Conservation (phyloP, 2,329 filamentous ascomycete species). For the Nemania sp. region DNA sequence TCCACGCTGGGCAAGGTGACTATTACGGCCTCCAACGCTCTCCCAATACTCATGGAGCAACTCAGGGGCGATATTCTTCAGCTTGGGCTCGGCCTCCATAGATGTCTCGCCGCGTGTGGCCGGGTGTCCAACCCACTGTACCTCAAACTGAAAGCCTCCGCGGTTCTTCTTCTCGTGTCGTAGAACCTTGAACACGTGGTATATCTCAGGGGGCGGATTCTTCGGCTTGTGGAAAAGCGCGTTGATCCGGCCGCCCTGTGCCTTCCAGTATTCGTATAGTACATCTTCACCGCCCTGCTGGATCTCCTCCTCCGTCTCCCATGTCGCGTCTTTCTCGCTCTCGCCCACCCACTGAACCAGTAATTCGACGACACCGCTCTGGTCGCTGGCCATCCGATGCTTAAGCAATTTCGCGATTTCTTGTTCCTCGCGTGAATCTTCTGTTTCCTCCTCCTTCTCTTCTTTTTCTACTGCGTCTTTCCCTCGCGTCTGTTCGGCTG, state of each 20-base stretch:
- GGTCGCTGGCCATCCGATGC: conserved; percentile 43
- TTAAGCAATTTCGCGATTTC: conserved; percentile 47
- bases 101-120: conserved; percentile 47
- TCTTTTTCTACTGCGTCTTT: conserved; percentile 27
- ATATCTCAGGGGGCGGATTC: conserved; percentile 44
- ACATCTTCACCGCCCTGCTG: conserved; percentile 51
- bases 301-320: conserved; percentile 53
- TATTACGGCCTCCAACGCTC: conserved; percentile 46
- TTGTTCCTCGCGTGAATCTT: conserved; percentile 44
- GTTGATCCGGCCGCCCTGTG: conserved; percentile 49
- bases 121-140: conserved; percentile 53
- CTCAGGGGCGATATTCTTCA: conserved; percentile 46
- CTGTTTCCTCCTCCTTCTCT: conserved; percentile 17
- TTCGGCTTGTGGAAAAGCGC: conserved; percentile 49
- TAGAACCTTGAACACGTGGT: conserved; percentile 49
- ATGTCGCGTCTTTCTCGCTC: conserved; percentile 46
- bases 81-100: conserved; percentile 49
- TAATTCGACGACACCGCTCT: conserved; percentile 47
- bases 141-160: conserved; percentile 48
- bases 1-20: conserved; percentile 47
- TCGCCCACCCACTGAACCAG: conserved; percentile 51
- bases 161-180: conserved; percentile 47
- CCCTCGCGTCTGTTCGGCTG: conserved; percentile 6
- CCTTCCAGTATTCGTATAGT: conserved; percentile 52
- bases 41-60: conserved; percentile 49